A percentile compares a stretch with the other conserved stretches of the same genome.
These are phyloP conservation scores for Penstemon barbatus DNA, from an alignment of 257 asterid species.

Conservation along the genomic window DNA sequence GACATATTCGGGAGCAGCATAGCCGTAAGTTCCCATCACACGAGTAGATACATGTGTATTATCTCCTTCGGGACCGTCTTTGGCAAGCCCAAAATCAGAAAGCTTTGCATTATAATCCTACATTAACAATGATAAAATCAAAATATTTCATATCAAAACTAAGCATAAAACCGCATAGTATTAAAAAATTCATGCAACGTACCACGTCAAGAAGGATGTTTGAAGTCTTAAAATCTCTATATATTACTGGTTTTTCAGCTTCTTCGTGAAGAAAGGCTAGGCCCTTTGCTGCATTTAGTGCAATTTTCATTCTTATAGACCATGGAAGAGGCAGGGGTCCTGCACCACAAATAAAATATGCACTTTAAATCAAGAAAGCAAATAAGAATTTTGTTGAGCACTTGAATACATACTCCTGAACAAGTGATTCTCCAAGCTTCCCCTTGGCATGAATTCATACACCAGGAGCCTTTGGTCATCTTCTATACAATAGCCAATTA, in stretches of 20 bases:
- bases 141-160: conserved; percentile 18
- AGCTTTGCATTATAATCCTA: conserved; percentile 85
- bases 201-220: conserved; percentile 70
- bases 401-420: conserved; percentile 62
- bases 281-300: conserved; percentile 74
- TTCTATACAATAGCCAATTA: conserved; percentile 86
- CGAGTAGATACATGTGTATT: conserved; percentile 84
- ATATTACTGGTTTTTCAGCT: conserved; percentile 73
- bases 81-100: conserved; percentile 89
- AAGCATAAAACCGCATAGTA: neutral
- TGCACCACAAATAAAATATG: conserved; percentile 18
- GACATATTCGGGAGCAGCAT: conserved; percentile 84
- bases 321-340: conserved; percentile 80
- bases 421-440: conserved; percentile 94
- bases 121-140: conserved; percentile 22
- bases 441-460: conserved; percentile 87
- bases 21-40: conserved; percentile 87
- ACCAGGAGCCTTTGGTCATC: conserved; percentile 80
- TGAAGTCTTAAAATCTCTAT: conserved; percentile 73
- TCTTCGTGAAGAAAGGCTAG: conserved; percentile 88
- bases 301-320: conserved; percentile 72
- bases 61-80: conserved; percentile 81
- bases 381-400: conserved; percentile 12
- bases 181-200: conserved; percentile 31
- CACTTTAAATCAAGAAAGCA: no score